These are phyloP conservation scores for Vitis amurensis DNA, from an alignment of 164 flowering plant species.

Conservation along the genomic window DNA sequence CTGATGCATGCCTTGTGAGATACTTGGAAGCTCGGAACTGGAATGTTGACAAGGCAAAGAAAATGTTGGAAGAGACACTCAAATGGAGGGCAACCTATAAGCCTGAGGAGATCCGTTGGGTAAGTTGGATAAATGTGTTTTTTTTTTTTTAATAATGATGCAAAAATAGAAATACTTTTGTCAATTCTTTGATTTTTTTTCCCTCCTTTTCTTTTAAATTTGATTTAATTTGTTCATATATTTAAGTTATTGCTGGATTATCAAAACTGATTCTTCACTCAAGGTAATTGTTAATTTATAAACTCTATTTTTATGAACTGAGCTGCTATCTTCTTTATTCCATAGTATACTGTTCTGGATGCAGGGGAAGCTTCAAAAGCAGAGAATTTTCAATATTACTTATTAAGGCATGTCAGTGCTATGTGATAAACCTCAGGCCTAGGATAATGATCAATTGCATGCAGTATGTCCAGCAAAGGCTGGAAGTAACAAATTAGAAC, in stretches of 20 bases:
- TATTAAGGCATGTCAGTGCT: too few relatives aligned
- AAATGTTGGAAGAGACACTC: slow-evolving; percentile 87
- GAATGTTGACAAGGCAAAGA: slow-evolving; percentile 84
- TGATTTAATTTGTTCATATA: neutral
- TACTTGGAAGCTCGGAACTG: slow-evolving; percentile 89
- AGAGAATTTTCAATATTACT: too few relatives aligned
- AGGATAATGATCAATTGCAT: too few relatives aligned
- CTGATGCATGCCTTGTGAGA: slow-evolving; percentile 77
- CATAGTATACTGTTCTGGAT: too few relatives aligned
- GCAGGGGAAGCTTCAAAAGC: too few relatives aligned
- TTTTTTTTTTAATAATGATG: too few relatives aligned
- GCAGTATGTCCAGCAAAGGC: too few relatives aligned
- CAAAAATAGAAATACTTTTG: neutral
- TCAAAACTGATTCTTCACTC: neutral
- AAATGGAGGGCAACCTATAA: slow-evolving; percentile 82
- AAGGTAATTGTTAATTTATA: neutral
- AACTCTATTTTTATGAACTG: too few relatives aligned
- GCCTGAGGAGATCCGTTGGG: slow-evolving; percentile 98
- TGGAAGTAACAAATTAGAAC: too few relatives aligned
- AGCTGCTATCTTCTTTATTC: too few relatives aligned
- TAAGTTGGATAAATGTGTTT: slow-evolving; percentile 20
- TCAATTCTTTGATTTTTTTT: neutral
- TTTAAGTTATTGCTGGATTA: too few relatives aligned
- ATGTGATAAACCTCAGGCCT: too few relatives aligned
- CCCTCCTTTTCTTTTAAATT: neutral